Conservation (phyloP, 352 stramenopile species). For the Phytophthora lateralis region DNA sequence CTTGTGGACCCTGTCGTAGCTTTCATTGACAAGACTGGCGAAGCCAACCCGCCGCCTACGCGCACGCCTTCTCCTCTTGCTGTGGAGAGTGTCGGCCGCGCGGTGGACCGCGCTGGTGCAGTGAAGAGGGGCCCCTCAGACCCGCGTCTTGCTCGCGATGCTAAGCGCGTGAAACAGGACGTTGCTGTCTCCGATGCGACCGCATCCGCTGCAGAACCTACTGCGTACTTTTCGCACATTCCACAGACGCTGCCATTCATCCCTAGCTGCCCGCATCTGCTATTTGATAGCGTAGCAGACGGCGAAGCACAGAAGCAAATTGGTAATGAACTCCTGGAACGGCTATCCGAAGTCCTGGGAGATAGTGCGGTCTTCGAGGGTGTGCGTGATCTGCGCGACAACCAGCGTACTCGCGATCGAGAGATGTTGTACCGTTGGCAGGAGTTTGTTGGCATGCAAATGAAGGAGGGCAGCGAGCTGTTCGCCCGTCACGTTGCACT, state of each 20-base stretch:
- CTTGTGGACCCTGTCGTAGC: constrained; percentile 54
- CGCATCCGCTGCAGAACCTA: constrained; percentile 14
- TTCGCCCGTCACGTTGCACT: constrained; percentile 58
- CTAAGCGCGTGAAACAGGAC: constrained; percentile 38
- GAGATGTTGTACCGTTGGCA: constrained; percentile 84
- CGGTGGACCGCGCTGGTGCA: constrained; percentile 10
- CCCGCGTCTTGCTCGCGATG: constrained; percentile 20
- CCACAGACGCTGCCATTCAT: constrained; percentile 63
- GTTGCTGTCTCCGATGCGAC: constrained; percentile 6
- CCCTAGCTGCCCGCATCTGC: constrained; percentile 57
- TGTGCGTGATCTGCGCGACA: constrained; percentile 60
- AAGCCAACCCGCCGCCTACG: constrained; percentile 18
- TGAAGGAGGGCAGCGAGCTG: constrained; percentile 81
- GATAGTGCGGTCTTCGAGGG: constrained; percentile 74
- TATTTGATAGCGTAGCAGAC: constrained; percentile 62
- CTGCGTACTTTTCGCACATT: constrained; percentile 56
- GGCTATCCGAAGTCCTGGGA: constrained; percentile 60
- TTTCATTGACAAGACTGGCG: constrained; percentile 71
- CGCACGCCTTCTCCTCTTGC: constrained; percentile 32
- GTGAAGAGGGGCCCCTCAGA: constrained; percentile 24
- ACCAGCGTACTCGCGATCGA: constrained; percentile 65
- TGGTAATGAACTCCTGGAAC: constrained; percentile 59
- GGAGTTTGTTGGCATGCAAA: constrained; percentile 79
- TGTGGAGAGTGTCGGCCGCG: constrained; percentile 34
- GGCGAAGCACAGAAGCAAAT: constrained; percentile 42